phyloP scores from a whole-genome alignment of 2,329 filamentous ascomycete species.

The Elsinoe perseae region DNA sequence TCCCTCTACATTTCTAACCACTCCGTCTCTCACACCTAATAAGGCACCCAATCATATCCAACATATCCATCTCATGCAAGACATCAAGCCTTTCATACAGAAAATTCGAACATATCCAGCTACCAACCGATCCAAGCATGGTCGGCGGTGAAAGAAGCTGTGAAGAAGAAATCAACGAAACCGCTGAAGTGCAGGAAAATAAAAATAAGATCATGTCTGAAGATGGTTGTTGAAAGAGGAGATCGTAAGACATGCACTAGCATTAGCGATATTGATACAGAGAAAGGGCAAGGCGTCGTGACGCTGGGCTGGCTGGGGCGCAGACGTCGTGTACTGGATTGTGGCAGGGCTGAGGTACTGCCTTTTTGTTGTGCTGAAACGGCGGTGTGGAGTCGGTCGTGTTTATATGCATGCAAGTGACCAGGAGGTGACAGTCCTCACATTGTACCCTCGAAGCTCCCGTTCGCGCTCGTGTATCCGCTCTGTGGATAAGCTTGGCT shows the following conservation, averaged over 20 bases:
- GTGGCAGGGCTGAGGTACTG: too few relatives aligned
- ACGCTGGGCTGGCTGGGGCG: too few relatives aligned
- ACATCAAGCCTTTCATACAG: too few relatives aligned
- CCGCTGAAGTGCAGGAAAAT: too few relatives aligned
- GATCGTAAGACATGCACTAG: background rate
- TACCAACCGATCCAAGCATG: too few relatives aligned
- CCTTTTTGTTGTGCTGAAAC: background rate
- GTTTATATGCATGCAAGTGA: background rate
- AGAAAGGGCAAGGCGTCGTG: too few relatives aligned
- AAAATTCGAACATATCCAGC: too few relatives aligned
- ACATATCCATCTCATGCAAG: too few relatives aligned
- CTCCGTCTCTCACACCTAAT: background rate
- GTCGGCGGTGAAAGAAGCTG: too few relatives aligned
- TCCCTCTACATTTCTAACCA: background rate
- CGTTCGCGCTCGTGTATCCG: background rate
- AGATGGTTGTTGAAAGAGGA: background rate
- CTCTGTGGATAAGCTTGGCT: background rate
- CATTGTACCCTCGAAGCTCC: background rate
- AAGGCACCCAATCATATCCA: background rate
- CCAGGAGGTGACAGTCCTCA: background rate
- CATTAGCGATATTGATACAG: background rate
- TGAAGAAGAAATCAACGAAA: too few relatives aligned
- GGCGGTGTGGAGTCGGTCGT: background rate
- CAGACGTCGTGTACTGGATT: too few relatives aligned
- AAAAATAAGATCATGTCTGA: too few relatives aligned